Conservation (phyloP, 768 basidiomycete genomes). For the Amanita rimosa region DNA sequence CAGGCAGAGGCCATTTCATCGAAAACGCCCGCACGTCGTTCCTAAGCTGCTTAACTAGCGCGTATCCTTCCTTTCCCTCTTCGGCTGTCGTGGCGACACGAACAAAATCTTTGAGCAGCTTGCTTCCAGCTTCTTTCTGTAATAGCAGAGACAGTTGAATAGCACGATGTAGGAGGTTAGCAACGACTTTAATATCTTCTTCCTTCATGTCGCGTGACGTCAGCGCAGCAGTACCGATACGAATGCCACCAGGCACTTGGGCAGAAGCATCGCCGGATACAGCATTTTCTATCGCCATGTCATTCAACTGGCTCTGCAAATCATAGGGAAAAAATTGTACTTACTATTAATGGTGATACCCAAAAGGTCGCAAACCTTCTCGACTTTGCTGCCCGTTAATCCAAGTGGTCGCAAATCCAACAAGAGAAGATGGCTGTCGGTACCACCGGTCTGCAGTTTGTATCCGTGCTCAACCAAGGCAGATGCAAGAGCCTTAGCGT, state of each 20-base stretch:
- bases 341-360: slow-evolving; percentile 94
- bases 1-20: slow-evolving; percentile 85
- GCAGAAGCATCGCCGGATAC: slow-evolving; percentile 96
- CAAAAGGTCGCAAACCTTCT: slow-evolving; percentile 95
- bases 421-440: slow-evolving; percentile 95
- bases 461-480: slow-evolving; percentile 73
- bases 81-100: slow-evolving; percentile 58
- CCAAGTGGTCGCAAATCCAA: slow-evolving; percentile 96
- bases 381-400: slow-evolving; percentile 95
- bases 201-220: slow-evolving; percentile 93
- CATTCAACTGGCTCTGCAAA: not conserved
- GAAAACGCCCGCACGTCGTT: slow-evolving; percentile 80
- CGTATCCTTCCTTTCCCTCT: slow-evolving; percentile 61
- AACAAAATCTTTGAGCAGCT: slow-evolving; percentile 94
- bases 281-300: slow-evolving; percentile 70
- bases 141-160: slow-evolving; percentile 83
- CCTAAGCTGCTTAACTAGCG: slow-evolving; percentile 61
- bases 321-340: slow-evolving; percentile 15
- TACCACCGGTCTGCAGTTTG: slow-evolving; percentile 93
- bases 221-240: slow-evolving; percentile 87
- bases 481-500: slow-evolving; percentile 68
- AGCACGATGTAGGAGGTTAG: slow-evolving; percentile 85
- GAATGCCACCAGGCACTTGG: slow-evolving; percentile 93
- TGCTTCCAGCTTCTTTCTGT: slow-evolving; percentile 91
- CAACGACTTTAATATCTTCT: slow-evolving; percentile 78